phyloP scores from a whole-genome alignment of 352 stramenopile genomes.

The Globisporangium okanoganense region DNA sequence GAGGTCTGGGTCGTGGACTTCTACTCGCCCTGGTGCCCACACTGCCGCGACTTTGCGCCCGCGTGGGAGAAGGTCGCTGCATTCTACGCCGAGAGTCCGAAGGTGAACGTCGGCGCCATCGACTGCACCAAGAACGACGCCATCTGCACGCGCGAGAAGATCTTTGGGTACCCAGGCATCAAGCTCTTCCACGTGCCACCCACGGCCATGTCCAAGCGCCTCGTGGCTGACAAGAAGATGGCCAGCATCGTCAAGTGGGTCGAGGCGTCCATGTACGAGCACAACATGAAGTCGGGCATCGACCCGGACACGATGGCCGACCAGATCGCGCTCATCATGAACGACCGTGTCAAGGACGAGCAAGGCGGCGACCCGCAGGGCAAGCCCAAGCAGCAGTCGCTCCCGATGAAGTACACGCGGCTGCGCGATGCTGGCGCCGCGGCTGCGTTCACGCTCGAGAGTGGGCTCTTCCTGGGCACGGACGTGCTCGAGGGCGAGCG shows the following conservation, averaged over 20 bases:
- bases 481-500: conserved; percentile 58
- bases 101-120: conserved; percentile 65
- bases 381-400: conserved; percentile 36
- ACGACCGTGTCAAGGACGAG: conserved; percentile 26
- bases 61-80: conserved; percentile 64
- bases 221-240: conserved; percentile 27
- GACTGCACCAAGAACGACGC: conserved; percentile 63
- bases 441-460: conserved; percentile 65
- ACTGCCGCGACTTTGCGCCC: conserved; percentile 77
- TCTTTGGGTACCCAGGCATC: conserved; percentile 60
- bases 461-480: conserved; percentile 65
- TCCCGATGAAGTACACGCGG: conserved; percentile 62
- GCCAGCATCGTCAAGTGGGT: conserved; percentile 59
- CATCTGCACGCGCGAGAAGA: conserved; percentile 57
- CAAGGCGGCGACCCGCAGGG: conserved; percentile 16
- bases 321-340: conserved; percentile 43
- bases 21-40: conserved; percentile 82
- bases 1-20: conserved; percentile 81
- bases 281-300: conserved; percentile 51
- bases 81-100: conserved; percentile 54
- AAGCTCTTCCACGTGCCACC: conserved; percentile 72
- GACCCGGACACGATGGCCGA: conserved; percentile 37
- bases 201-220: conserved; percentile 17
- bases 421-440: conserved; percentile 67
- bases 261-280: conserved; percentile 48